Conservation (phyloP, 495 filamentous ascomycete genomes). For the Rhypophila decipiens region DNA sequence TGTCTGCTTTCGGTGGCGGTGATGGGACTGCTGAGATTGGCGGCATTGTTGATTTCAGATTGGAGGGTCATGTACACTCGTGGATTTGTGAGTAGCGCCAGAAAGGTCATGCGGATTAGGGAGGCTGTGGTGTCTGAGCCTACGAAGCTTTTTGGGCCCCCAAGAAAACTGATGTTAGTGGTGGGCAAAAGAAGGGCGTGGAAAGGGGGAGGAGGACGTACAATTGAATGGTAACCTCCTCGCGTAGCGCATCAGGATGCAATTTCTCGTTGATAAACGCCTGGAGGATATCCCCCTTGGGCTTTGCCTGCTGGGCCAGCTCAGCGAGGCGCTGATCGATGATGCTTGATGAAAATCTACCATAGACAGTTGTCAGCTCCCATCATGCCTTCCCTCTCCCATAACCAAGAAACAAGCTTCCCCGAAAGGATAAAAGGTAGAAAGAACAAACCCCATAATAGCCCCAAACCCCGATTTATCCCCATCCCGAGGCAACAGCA, state of each 20-base stretch:
- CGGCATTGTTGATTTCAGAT: constrained; percentile 47
- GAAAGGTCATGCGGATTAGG: constrained; percentile 47
- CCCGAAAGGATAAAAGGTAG: no score
- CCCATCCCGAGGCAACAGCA: constrained; percentile 11
- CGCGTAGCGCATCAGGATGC: constrained; percentile 26
- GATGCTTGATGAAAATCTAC: background rate
- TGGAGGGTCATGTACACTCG: constrained; percentile 46
- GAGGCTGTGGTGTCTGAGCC: constrained; percentile 61
- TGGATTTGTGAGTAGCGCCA: constrained; percentile 44
- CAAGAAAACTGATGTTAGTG: constrained; percentile 25
- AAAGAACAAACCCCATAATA: constrained; percentile 12
- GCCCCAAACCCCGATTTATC: constrained; percentile 14
- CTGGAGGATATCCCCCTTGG: constrained; percentile 31
- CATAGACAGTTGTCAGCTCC: no score
- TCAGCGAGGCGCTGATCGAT: constrained; percentile 28
- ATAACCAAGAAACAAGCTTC: no score
- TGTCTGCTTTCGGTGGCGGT: constrained; percentile 30
- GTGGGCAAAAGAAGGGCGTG: constrained; percentile 37
- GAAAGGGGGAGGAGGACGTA: constrained; percentile 38
- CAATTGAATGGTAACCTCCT: constrained; percentile 39
- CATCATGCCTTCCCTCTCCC: no score
- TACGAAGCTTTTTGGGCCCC: constrained; percentile 40
- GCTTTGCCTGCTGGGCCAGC: constrained; percentile 14
- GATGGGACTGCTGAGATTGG: constrained; percentile 25
- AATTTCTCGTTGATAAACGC: constrained; percentile 41